phyloP scores from a whole-genome alignment of 2,329 filamentous ascomycete genomes.

The Xylaria sp. region DNA sequence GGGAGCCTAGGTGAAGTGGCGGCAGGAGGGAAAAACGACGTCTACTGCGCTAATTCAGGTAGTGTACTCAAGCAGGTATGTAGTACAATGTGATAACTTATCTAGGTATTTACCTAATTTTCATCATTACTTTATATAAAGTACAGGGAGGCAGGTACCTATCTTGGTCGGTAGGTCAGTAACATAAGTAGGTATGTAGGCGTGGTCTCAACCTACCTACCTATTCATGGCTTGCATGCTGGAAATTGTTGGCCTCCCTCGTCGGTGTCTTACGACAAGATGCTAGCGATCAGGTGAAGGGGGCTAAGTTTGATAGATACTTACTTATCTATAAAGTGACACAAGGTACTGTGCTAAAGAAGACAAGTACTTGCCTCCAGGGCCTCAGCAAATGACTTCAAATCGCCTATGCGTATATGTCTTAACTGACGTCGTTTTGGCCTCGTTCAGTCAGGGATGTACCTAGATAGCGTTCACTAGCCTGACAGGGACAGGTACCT shows the following conservation, averaged over 20 bases:
- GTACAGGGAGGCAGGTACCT: too few species aligned
- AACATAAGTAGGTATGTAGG: neutral
- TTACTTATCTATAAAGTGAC: too few species aligned
- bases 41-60: neutral
- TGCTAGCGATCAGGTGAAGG: too few species aligned
- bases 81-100: neutral
- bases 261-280: neutral
- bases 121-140: too few species aligned
- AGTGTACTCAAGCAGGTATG: too few species aligned
- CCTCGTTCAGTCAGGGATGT: neutral
- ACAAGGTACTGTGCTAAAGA: too few species aligned
- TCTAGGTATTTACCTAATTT: too few species aligned
- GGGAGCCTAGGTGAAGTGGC: neutral
- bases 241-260: neutral
- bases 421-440: constrained; percentile 25
- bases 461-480: neutral
- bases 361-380: neutral
- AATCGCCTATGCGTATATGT: constrained; percentile 14
- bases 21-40: constrained; percentile 5
- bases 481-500: neutral
- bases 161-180: neutral
- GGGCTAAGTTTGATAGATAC: neutral
- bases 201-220: neutral
- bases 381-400: neutral
- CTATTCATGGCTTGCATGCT: neutral